Conservation (phyloP, 129 eudicot genomes). For the carrot (Daucus carota) region DH1_v3.0 NC_030387.2:10872001-10872500, state of each 20-base stretch:
- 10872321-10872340: conserved; percentile 42
- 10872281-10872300: conserved; percentile 34
- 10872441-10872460: conserved; percentile 45
- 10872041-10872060: conserved; percentile 34
- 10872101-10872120: conserved; percentile 53
- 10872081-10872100: conserved; percentile 55
- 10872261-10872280: conserved; percentile 42
- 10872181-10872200: too few relatives aligned
- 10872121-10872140: conserved; percentile 63
- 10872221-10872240: background rate
- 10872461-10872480: conserved; percentile 30
- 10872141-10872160: conserved; percentile 5
- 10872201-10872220: too few relatives aligned
- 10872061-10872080: conserved; percentile 53
- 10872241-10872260: conserved; percentile 44
- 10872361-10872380: conserved; percentile 21
- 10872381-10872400: conserved; percentile 69
- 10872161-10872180: background rate
- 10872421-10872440: conserved; percentile 70
- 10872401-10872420: conserved; percentile 62
- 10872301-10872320: conserved; percentile 63
- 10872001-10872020: conserved; percentile 43
- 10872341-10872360: conserved; percentile 17
- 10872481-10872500: conserved; percentile 54
- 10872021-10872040: conserved; percentile 54